Base-by-base conservation (phyloP, 139 green algal species). In the Chlamydomonas incerta region DNA sequence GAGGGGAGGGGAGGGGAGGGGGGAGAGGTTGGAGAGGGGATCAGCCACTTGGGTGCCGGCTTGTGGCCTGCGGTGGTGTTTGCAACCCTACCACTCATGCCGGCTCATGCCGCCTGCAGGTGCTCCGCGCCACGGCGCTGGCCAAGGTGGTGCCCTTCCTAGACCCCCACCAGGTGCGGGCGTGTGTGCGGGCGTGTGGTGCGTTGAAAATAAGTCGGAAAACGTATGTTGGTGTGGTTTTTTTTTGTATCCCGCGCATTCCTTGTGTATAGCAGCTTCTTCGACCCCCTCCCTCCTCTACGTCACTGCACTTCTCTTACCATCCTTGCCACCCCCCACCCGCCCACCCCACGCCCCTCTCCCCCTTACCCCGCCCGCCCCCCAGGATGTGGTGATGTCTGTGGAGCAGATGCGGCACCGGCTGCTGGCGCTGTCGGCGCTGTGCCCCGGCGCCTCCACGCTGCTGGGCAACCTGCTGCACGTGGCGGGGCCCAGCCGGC, bases 391-490 rank as follows among this genome's bases (percentile, higher is more conserved):
- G 33, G 85, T 95, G 11, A 92, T 95, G 24, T 90, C 70, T 77
- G 80, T 95, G 41, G 93, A 97, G 89, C 89, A 94, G 81, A 97
- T 92, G 34, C 88, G 94, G 18, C 88, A 95, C 77, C 85, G 90
- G 47, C 88, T 97, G 80, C 89, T 97, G 46, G 94, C 95, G 0
- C 89, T 98, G 2, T 91, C 73, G 66, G 92, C 88, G 63, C 83
- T 97, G 52, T 95, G 91, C 74, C 95, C 95, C 0, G 95, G 95
- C 2, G 95, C 95, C 34, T 94, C 91, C 57, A 96, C 94, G 29
- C 91, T 98, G 35, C 91, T 98, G 5, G 92, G 90, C 46, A 97
- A 97, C 82, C 90, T 98, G 70, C 76, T 97, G 63, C 89, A 60
- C 68, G 65, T 72, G 2, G 60, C 82, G 17, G 17, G n/a, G 0